Base-by-base conservation (phyloP, 192 early-diverging fungal genomes). In the Rhizophagus sp. region DNA sequence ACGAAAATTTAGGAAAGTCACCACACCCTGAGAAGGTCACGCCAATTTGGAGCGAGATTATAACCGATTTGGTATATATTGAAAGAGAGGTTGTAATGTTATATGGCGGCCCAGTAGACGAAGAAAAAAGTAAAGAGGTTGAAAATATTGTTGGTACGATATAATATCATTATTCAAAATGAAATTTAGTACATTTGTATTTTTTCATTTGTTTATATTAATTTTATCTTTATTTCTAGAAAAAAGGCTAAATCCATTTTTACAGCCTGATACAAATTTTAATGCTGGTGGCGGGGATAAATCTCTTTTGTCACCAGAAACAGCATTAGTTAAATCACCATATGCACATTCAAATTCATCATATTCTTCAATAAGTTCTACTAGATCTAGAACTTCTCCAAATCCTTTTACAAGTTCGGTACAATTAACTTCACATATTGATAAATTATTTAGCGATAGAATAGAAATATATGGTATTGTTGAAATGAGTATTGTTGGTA, bases 381-480 rank as follows among this genome's bases (percentile, higher is more conserved):
- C 44, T 30, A 30, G 44, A 4, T n/a, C 47, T 49, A 52, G 41
- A 73, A n/a, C 69, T 44, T 73, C 71, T 27, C 39, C 39, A 11
- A 44, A 44, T 27, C 44, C 34, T 50, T 73, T 73, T 30, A 22
- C 47, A 17, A 73, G 71, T 49, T 73, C 44, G 15, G 27, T 36
- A 50, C 39, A 73, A 27, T 25, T 73, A 25, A 73, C 27, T 76
- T 89, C 80, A 47, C 87, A 90, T 69, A 94, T 95, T 79, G 90
- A 91, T 76, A 89, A 88, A 41, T 84, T 95, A 24, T 95, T 95
- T 80, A 84, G 89, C 19, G 94, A 94, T 27, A 84, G 88, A 3
- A 84, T 92, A 15, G 91, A 90, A 71, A 91, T 91, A 39, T 92
- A 88, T 83, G 84, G 88, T 33, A 81, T 69, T 36, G 87, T 92